phyloP scores from a whole-genome alignment of 2,329 filamentous ascomycete genomes.

The Setomelanomma holmii region DNA sequence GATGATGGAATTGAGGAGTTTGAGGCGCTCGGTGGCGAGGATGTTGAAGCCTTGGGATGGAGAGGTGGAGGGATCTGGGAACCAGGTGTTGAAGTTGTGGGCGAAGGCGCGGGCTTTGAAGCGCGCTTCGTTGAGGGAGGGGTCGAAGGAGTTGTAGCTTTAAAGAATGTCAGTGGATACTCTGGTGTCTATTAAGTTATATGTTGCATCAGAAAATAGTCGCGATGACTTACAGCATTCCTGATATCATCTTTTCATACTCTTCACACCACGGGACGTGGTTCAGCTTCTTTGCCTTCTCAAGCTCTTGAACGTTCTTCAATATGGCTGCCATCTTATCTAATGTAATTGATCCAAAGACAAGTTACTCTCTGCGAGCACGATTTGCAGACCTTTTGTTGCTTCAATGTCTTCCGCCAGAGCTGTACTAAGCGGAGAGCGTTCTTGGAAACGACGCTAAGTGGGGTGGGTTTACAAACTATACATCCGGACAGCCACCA shows the following conservation, averaged over 20 bases:
- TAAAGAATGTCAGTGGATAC: background rate
- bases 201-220: background rate
- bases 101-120: conserved; percentile 63
- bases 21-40: conserved; percentile 32
- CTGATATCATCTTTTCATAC: conserved; percentile 70
- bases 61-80: conserved; percentile 26
- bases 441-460: conserved; percentile 8
- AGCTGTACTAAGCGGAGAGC: background rate
- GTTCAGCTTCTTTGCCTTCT: conserved; percentile 56
- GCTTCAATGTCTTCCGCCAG: background rate
- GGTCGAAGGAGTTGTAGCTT: conserved; percentile 60
- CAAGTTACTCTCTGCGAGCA: background rate
- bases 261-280: conserved; percentile 66
- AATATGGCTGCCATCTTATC: conserved; percentile 47
- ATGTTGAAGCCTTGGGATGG: conserved; percentile 28
- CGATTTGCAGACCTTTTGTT: background rate
- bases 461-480: conserved; percentile 21
- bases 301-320: conserved; percentile 55
- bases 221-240: conserved; percentile 60
- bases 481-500: background rate
- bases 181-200: background rate
- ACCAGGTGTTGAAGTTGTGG: conserved; percentile 65
- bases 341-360: background rate
- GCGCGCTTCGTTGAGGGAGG: conserved; percentile 59
- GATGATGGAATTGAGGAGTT: conserved; percentile 36